Percentiles rank a stretch among this genome's conserved stretches.
Conservation (phyloP, 2,329 filamentous ascomycete genomes). For the Teratosphaeria gauchensis region DNA sequence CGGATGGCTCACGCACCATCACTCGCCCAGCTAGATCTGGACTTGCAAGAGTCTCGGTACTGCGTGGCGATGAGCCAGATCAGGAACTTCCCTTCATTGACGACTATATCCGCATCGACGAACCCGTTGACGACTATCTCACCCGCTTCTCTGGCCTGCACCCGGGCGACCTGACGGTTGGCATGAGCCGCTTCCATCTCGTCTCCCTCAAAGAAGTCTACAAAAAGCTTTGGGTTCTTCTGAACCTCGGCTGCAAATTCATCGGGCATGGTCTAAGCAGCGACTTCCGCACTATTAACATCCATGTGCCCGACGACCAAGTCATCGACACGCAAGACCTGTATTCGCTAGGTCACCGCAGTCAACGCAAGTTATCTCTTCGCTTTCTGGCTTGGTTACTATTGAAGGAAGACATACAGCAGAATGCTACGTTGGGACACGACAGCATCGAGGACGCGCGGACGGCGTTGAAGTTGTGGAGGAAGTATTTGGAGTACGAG, state of each 20-base stretch:
- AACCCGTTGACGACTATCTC: conserved; percentile 88
- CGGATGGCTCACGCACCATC: conserved; percentile 83
- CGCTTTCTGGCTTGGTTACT: conserved; percentile 87
- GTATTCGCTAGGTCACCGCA: conserved; percentile 69
- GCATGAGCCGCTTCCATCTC: conserved; percentile 69
- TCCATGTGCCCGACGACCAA: conserved; percentile 81
- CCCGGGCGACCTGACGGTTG: conserved; percentile 70
- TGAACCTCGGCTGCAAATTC: conserved; percentile 90
- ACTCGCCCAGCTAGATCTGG: conserved; percentile 86
- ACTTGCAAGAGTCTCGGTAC: conserved; percentile 83
- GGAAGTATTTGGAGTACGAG: conserved; percentile 81
- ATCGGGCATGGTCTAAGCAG: conserved; percentile 88
- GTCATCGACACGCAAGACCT: conserved; percentile 90
- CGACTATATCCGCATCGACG: conserved; percentile 87
- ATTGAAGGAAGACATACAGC: conserved; percentile 87
- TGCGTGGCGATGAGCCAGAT: conserved; percentile 66
- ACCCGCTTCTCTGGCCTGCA: conserved; percentile 91
- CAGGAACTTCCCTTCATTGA: conserved; percentile 89
- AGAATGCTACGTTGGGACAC: conserved; percentile 56
- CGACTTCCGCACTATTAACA: conserved; percentile 97
- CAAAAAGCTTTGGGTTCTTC: conserved; percentile 94
- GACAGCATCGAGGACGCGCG: conserved; percentile 93
- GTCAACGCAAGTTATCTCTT: conserved; percentile 73
- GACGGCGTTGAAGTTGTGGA: conserved; percentile 79
- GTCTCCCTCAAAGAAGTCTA: conserved; percentile 85